A percentile compares a stretch with the other conserved stretches of the same genome.
Conservation (phyloP, 345 rosid species). For the Moringa oleifera region DNA sequence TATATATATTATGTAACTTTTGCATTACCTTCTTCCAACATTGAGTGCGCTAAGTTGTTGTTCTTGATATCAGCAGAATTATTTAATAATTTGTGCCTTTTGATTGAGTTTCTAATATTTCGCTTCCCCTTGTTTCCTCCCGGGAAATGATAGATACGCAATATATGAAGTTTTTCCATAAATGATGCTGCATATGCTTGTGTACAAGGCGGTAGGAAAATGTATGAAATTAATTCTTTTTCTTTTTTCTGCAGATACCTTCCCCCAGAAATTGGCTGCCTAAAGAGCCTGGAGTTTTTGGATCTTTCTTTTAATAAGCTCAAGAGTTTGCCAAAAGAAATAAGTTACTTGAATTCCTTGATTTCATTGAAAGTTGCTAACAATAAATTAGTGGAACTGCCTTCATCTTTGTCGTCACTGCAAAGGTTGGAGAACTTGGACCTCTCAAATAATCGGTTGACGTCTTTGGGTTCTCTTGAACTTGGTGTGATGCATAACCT, state of each 20-base stretch:
- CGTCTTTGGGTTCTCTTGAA: conserved; percentile 64
- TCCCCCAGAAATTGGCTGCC: conserved; percentile 94
- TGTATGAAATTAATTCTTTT: conserved; percentile 15
- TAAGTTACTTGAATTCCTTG: conserved; percentile 58
- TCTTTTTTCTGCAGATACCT: conserved; percentile 56
- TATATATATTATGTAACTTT: no score
- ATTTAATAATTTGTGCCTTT: not conserved
- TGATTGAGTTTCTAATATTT: not conserved
- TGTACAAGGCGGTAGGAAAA: not conserved
- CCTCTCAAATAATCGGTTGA: conserved; percentile 76
- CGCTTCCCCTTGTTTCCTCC: not conserved
- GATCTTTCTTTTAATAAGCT: conserved; percentile 95
- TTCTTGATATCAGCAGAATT: no score
- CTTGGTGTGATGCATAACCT: conserved; percentile 66
- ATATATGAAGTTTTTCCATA: not conserved
- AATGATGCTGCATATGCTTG: not conserved
- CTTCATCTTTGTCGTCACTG: conserved; percentile 52
- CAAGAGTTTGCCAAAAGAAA: conserved; percentile 74
- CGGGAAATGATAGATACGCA: not conserved
- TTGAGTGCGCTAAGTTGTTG: no score
- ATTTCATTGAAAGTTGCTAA: conserved; percentile 71
- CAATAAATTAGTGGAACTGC: conserved; percentile 74
- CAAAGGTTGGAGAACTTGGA: conserved; percentile 76
- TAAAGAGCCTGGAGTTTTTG: conserved; percentile 64
- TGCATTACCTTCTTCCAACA: no score